Conservation (phyloP, 2,329 filamentous ascomycete genomes). For the Colletotrichum chrysophilum region DNA sequence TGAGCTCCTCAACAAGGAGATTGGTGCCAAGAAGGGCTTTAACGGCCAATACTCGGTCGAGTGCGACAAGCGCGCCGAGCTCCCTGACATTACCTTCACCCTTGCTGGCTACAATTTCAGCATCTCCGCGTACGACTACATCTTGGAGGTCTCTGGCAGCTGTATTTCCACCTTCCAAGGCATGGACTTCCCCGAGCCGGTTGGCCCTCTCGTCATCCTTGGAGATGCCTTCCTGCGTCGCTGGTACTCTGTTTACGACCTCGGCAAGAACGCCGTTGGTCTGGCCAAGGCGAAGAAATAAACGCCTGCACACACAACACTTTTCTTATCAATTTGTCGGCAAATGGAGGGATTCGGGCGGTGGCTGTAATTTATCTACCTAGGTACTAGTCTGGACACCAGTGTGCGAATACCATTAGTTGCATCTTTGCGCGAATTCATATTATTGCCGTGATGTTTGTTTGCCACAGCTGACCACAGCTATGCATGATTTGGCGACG, state of each 20-base stretch:
- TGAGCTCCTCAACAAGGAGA: conserved; percentile 96
- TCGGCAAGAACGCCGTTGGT: conserved; percentile 87
- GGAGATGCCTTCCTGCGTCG: conserved; percentile 85
- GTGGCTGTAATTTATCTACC: conserved; percentile 17
- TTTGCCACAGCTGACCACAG: background rate
- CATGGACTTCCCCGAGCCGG: conserved; percentile 88
- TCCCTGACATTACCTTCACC: conserved; percentile 92
- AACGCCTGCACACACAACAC: background rate
- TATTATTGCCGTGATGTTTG: background rate
- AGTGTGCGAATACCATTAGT: conserved; percentile 19
- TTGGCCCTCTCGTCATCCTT: conserved; percentile 91
- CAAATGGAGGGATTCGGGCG: background rate
- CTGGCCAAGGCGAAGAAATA: conserved; percentile 79
- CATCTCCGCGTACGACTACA: conserved; percentile 89
- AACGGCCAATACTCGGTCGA: conserved; percentile 97
- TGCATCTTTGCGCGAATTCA: background rate
- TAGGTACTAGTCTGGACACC: conserved; percentile 19
- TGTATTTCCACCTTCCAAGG: conserved; percentile 99
- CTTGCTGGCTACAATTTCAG: conserved; percentile 92
- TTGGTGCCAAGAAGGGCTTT: conserved; percentile 96
- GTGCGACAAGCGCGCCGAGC: conserved; percentile 79
- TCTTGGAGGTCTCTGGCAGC: conserved; percentile 91
- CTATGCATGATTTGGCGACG: background rate
- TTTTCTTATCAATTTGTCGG: conserved; percentile 5
- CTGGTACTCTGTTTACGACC: conserved; percentile 96